Percentiles rank a stretch among this genome's conserved stretches.
These are phyloP conservation scores for Hansenula anomala DNA, from an alignment of 1,139 yeast genomes.

Conservation along the genomic window DNA sequence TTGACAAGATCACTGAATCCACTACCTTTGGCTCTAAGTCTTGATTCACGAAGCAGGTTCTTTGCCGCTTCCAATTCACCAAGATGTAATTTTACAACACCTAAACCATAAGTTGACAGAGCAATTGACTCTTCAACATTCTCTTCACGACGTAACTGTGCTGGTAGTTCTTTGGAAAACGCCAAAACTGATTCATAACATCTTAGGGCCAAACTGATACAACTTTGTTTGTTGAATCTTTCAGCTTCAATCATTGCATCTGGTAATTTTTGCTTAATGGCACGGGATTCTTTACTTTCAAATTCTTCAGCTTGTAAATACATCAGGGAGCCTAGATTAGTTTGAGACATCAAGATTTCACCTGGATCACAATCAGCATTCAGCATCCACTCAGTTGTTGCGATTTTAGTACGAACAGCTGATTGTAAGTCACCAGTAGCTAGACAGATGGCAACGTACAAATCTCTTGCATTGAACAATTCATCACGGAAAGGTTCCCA, in stretches of 20 bases:
- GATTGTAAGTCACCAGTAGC: slow-evolving; percentile 61
- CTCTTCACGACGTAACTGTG: slow-evolving; percentile 34
- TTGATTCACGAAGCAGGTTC: slow-evolving; percentile 60
- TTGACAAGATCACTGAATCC: slow-evolving; percentile 58
- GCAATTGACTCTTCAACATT: slow-evolving; percentile 65
- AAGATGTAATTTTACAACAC: slow-evolving; percentile 65
- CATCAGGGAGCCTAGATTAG: slow-evolving; percentile 67
- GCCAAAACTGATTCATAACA: slow-evolving; percentile 52
- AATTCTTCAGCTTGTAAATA: slow-evolving; percentile 68
- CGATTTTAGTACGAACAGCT: slow-evolving; percentile 59
- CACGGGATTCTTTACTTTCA: slow-evolving; percentile 42
- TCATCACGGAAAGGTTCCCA: slow-evolving; percentile 77
- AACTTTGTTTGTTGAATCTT: slow-evolving; percentile 32
- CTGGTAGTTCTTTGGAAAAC: slow-evolving; percentile 48
- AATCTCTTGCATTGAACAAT: slow-evolving; percentile 66
- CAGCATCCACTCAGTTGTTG: slow-evolving; percentile 71
- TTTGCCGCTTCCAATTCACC: slow-evolving; percentile 50
- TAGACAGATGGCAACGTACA: slow-evolving; percentile 62
- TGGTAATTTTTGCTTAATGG: slow-evolving; percentile 22
- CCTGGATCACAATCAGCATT: slow-evolving; percentile 65
- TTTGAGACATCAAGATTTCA: slow-evolving; percentile 59
- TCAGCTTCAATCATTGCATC: slow-evolving; percentile 26
- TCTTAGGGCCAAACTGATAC: slow-evolving; percentile 39
- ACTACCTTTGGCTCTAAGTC: slow-evolving; percentile 65
- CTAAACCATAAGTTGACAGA: slow-evolving; percentile 78